Evolutionary conservation across 1,284 basidiomycete genomes (phyloP), one percentile per base, ranked within the genome.

Genomic region (Sutorius eximius): DNA sequence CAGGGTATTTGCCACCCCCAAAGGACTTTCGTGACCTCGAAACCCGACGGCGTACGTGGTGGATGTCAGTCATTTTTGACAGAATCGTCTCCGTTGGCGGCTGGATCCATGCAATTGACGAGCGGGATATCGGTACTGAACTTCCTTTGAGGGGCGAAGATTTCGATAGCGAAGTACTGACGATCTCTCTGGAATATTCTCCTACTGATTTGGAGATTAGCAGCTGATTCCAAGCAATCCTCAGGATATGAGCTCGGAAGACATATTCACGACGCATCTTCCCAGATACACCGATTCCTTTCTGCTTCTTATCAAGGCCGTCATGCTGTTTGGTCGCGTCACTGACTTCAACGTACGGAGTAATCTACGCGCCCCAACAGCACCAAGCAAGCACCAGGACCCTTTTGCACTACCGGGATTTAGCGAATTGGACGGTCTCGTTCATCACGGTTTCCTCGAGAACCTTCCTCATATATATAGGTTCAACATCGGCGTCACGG

Each of bases 61-160:
- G 89, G 89, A 91, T 91, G 86, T 85, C 88, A 12, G 83, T 92
- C 41, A 73, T 91, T 52, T 91, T 92, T 66, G 89, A 92, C 71
- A 85, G 89, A 30, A 89, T 91, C 45, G 89, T 85, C 18, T 90
- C 89, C 20, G 85, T 91, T n/a, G 90, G 89, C 40, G 89, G 90
- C n/a, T 92, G 90, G 90, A 79, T 91, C 45, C 89, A 92, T 65
- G 84, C 83, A 15, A 81, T 92, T 12, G 87, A 91, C 61, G 89
- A 92, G 66, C 77, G 82, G 50, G 89, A 92, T 68, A 76, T 92
- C 30, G 89, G 87, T 13, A 91, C 89, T 10, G 89, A 92, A 66
- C 73, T 92, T 53, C 89, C 90, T 18, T 72, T 91, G 50, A 78
- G 87, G 52, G 79, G 79, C 29, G 75, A 81, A 47, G 89, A 91